Conservation (phyloP, 495 filamentous ascomycete species). For the Podospora anserina region DNA sequence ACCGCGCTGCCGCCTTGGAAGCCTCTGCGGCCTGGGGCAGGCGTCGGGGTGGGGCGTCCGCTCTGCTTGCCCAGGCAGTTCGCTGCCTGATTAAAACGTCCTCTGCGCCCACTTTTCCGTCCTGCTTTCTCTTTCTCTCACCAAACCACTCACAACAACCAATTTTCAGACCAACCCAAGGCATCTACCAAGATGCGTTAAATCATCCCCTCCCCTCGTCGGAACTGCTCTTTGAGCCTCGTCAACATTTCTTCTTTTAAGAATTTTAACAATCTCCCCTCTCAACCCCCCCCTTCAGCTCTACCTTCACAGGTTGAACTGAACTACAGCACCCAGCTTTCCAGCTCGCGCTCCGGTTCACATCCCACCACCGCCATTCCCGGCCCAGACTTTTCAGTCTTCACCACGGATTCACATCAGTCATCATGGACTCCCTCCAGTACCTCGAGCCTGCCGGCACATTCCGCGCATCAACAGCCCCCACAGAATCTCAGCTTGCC, state of each 20-base stretch:
- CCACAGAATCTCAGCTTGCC: constrained; percentile 43
- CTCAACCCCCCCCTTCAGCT: constrained; percentile 45
- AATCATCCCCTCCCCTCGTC: constrained; percentile 27
- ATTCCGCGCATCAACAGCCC: constrained; percentile 49
- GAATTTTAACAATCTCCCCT: constrained; percentile 38
- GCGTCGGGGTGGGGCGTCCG: neutral
- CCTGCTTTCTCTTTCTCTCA: constrained; percentile 24
- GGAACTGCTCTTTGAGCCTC: constrained; percentile 23
- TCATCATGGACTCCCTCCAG: constrained; percentile 59
- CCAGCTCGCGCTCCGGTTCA: constrained; percentile 48
- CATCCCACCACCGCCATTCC: constrained; percentile 49
- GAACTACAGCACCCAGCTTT: constrained; percentile 51
- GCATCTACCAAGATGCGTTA: constrained; percentile 42
- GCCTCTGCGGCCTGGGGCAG: constrained; percentile 3
- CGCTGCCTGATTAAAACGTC: constrained; percentile 41
- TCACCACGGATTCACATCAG: constrained; percentile 58
- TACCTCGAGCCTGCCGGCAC: constrained; percentile 57
- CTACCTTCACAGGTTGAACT: constrained; percentile 54
- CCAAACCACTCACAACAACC: constrained; percentile 20
- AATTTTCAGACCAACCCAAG: constrained; percentile 22
- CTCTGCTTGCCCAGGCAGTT: constrained; percentile 17
- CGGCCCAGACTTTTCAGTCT: constrained; percentile 52
- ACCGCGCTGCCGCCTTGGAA: constrained; percentile 5
- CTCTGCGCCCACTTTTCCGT: constrained; percentile 24
- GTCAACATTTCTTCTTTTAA: constrained; percentile 49